Conservation (phyloP, 1,139 yeast species). For the Geotrichum fermentans region DNA sequence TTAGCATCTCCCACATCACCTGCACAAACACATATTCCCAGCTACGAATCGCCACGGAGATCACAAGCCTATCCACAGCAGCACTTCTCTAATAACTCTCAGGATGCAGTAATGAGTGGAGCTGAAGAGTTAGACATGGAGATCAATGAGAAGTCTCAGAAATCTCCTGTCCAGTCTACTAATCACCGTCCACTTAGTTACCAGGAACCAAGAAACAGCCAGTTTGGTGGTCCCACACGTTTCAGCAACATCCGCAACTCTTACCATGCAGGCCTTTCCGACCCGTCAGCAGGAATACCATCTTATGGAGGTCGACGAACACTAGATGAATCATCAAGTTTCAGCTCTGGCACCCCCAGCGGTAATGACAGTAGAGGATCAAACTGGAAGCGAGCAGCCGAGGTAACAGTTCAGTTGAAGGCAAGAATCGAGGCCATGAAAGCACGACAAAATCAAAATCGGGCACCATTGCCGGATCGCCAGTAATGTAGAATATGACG, state of each 20-base stretch:
- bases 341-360: not conserved
- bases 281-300: slow-evolving; percentile 5
- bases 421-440: slow-evolving; percentile 89
- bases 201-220: slow-evolving; percentile 3
- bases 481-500: not conserved
- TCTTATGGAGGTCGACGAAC: slow-evolving; percentile 4
- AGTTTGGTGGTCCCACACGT: not conserved
- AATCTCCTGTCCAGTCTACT: too few relatives aligned
- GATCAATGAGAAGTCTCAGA: not conserved
- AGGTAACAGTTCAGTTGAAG: slow-evolving; percentile 76
- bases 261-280: not conserved
- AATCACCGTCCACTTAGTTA: slow-evolving; percentile 4
- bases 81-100: slow-evolving; percentile 1
- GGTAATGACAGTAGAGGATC: not conserved
- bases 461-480: not conserved
- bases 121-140: slow-evolving; percentile 8
- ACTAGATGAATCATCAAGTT: not conserved
- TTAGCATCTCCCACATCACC: slow-evolving; percentile 3
- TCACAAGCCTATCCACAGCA: slow-evolving; percentile 1
- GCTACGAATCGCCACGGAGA: slow-evolving; percentile 1
- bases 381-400: slow-evolving; percentile 86
- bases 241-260: slow-evolving; percentile 6
- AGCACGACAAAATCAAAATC: slow-evolving; percentile 37
- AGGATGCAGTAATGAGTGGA: not conserved
- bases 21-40: not conserved